Evolutionary conservation across 2,329 filamentous ascomycete genomes (phyloP).

Genomic region (Kalmusia sp.): DNA sequence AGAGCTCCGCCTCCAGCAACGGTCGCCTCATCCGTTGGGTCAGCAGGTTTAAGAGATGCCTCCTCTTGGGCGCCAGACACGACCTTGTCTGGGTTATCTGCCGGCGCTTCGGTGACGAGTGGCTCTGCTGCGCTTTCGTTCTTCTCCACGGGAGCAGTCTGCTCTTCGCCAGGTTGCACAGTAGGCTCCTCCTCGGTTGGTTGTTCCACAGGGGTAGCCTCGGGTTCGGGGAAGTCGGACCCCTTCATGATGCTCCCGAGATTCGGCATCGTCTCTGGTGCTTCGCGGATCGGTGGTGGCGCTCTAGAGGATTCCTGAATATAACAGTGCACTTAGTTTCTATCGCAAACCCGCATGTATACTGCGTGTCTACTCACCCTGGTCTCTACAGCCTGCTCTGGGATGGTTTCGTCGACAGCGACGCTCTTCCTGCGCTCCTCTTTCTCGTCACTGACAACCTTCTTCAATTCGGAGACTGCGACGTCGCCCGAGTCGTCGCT

Average conservation of each 20-base stretch:
- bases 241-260: constrained; percentile 45
- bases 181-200: background rate
- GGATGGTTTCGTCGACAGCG: constrained; percentile 47
- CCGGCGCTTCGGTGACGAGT: constrained; percentile 2
- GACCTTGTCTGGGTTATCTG: constrained; percentile 53
- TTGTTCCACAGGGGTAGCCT: constrained; percentile 8
- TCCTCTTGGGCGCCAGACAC: constrained; percentile 52
- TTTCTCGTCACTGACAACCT: constrained; percentile 49
- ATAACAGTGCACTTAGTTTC: background rate
- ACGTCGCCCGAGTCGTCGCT: constrained; percentile 43
- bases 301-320: constrained; percentile 40
- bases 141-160: background rate
- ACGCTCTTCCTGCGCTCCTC: constrained; percentile 47
- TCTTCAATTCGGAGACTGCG: constrained; percentile 46
- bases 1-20: constrained; percentile 49
- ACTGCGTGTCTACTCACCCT: constrained; percentile 17
- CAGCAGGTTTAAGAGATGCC: constrained; percentile 48
- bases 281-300: constrained; percentile 38
- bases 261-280: constrained; percentile 36
- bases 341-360: background rate
- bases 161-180: constrained; percentile 2
- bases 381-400: constrained; percentile 52
- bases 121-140: constrained; percentile 1
- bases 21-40: constrained; percentile 46
- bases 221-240: constrained; percentile 37